These are phyloP conservation scores for Ogataea angusta DNA, from an alignment of 805 yeast species.

Conservation along the genomic window DNA sequence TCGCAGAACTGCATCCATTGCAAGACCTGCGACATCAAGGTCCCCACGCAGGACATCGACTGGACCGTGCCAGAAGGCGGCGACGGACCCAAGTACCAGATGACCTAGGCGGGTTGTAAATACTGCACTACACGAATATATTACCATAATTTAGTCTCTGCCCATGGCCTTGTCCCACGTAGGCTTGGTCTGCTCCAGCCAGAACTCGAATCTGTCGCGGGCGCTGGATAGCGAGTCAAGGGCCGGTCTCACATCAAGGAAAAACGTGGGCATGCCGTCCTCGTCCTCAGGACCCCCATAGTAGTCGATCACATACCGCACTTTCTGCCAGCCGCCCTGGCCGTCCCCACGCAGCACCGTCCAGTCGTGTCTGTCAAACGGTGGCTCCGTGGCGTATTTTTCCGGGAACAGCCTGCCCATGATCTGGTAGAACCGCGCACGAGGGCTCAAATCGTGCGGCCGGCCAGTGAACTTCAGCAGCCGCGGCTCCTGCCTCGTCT, in stretches of 20 bases:
- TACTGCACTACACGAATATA: not conserved
- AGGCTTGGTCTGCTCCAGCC: conserved; percentile 51
- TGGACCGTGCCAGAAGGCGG: conserved; percentile 99
- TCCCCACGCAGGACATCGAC: conserved; percentile 87
- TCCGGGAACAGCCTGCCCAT: conserved; percentile 72
- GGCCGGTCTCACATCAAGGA: conserved; percentile 94
- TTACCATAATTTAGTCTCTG: conserved; percentile 23
- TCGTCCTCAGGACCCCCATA: conserved; percentile 90
- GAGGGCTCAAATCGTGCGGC: conserved; percentile 83
- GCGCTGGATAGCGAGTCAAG: conserved; percentile 65
- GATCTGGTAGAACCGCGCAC: conserved; percentile 67
- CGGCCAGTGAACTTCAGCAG: conserved; percentile 85
- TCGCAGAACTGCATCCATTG: conserved; percentile 98
- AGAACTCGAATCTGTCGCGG: conserved; percentile 63
- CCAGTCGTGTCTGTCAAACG: conserved; percentile 99
- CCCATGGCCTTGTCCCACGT: conserved; percentile 73
- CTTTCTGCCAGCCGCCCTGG: conserved; percentile 55
- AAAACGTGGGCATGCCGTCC: conserved; percentile 87
- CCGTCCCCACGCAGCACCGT: conserved; percentile 73
- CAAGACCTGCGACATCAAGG: conserved; percentile 97
- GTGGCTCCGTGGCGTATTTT: conserved; percentile 71
- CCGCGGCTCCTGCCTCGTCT: conserved; percentile 63
- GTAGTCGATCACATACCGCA: conserved; percentile 92
- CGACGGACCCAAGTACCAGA: conserved; percentile 94
- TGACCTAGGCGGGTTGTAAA: conserved; percentile 43